Conservation (phyloP, 129 eudicot genomes). For the Tagetes erecta region DNA sequence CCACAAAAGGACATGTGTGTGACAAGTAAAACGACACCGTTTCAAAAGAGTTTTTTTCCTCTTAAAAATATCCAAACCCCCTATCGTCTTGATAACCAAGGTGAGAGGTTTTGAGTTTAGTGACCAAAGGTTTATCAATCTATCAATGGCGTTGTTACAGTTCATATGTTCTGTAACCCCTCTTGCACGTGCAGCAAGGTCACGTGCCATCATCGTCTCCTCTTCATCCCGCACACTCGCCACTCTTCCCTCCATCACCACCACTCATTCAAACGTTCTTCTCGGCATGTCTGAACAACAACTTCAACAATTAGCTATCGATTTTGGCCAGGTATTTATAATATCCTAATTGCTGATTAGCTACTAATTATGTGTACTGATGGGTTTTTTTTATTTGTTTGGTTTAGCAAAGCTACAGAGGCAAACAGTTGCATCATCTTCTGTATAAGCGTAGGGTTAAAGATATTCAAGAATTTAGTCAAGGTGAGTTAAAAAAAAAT, state of each 20-base stretch:
- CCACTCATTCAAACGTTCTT: conserved; percentile 55
- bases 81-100: conserved; percentile 13
- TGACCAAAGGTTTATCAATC: conserved; percentile 3
- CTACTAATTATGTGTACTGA: neutral
- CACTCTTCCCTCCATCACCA: conserved; percentile 28
- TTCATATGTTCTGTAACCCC: conserved; percentile 52
- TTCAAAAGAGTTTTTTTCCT: too few relatives aligned
- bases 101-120: conserved; percentile 18
- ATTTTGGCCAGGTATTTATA: conserved; percentile 64
- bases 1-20: too few relatives aligned
- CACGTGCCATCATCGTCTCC: conserved; percentile 51
- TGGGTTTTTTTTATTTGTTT: neutral
- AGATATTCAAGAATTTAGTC: conserved; percentile 67
- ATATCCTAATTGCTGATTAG: too few relatives aligned
- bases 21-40: too few relatives aligned
- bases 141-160: conserved; percentile 61
- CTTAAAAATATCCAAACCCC: conserved; percentile 16
- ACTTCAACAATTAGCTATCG: conserved; percentile 80
- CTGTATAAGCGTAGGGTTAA: conserved; percentile 85
- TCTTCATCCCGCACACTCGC: conserved; percentile 34
- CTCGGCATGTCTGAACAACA: conserved; percentile 96
- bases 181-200: conserved; percentile 58
- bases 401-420: conserved; percentile 76
- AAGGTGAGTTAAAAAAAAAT: conserved; percentile 39
- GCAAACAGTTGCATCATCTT: conserved; percentile 89